These are phyloP conservation scores for Cryptococcus amylolentus DNA, from an alignment of 1,284 basidiomycete species.

Conservation along the genomic window DNA sequence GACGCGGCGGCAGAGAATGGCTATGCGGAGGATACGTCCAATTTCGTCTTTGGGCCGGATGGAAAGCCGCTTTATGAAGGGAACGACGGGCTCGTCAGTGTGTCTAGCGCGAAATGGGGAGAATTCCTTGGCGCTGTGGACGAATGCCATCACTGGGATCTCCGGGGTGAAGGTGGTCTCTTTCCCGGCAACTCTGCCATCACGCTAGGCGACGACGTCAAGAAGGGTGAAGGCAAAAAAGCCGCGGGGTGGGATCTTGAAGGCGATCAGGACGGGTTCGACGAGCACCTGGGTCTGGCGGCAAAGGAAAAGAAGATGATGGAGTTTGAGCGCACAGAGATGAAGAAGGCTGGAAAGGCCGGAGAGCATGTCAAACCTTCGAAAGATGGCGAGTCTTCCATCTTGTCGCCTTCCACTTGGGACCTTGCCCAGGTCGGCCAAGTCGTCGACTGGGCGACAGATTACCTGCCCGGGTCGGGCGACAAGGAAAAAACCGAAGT, in stretches of 20 bases:
- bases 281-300: constrained; percentile 22
- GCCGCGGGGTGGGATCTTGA: constrained; percentile 20
- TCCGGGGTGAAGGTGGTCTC: constrained; percentile 68
- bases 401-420: constrained; percentile 19
- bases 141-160: constrained; percentile 93
- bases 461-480: constrained; percentile 35
- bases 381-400: background rate
- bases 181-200: constrained; percentile 34
- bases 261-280: constrained; percentile 14
- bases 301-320: constrained; percentile 4
- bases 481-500: constrained; percentile 22
- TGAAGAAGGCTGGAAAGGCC: constrained; percentile 11
- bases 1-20: constrained; percentile 60
- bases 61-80: constrained; percentile 62
- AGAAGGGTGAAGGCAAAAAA: constrained; percentile 25
- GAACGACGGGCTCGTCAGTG: constrained; percentile 90
- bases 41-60: constrained; percentile 32
- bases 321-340: background rate
- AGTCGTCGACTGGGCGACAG: constrained; percentile 49
- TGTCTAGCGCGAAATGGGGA: constrained; percentile 87
- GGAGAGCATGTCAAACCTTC: constrained; percentile 4
- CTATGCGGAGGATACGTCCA: constrained; percentile 55
- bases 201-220: constrained; percentile 26
- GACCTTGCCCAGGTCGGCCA: constrained; percentile 48
- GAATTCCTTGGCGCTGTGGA: constrained; percentile 88